phyloP scores from a whole-genome alignment of 441 rosid species.

The Sinapis alba region DNA sequence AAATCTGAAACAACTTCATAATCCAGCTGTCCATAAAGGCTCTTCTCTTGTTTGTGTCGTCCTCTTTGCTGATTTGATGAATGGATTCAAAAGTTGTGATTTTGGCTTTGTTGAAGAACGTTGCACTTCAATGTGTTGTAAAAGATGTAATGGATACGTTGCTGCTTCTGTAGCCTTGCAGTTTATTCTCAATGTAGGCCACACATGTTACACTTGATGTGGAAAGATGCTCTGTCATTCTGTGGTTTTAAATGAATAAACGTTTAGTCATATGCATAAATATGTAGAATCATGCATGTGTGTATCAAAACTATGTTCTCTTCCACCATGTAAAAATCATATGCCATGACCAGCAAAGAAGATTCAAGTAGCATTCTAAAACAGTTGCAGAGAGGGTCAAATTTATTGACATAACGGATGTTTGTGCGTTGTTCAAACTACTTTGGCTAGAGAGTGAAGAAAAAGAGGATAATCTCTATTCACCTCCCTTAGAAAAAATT shows the following conservation, averaged over 20 bases:
- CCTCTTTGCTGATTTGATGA: slow-evolving; percentile 6
- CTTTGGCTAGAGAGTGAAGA: background rate
- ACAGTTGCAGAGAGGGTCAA: background rate
- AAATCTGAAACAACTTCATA: slow-evolving; percentile 22
- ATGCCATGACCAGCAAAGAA: slow-evolving; percentile 1
- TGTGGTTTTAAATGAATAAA: slow-evolving; percentile 12
- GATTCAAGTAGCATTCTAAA: slow-evolving; percentile 10
- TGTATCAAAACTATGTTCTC: background rate
- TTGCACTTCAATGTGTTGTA: slow-evolving; percentile 27
- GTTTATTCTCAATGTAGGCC: slow-evolving; percentile 30
- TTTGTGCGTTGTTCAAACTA: background rate
- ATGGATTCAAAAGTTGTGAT: slow-evolving; percentile 26
- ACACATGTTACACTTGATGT: slow-evolving; percentile 27
- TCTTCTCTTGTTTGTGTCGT: slow-evolving; percentile 7
- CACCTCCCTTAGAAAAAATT: background rate
- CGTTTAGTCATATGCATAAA: background rate
- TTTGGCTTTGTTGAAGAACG: slow-evolving; percentile 27
- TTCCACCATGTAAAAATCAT: background rate
- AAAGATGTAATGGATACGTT: slow-evolving; percentile 32
- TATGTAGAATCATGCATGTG: background rate
- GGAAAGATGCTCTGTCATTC: slow-evolving; percentile 9
- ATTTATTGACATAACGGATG: background rate
- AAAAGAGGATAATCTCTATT: no score
- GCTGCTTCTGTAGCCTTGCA: slow-evolving; percentile 28
- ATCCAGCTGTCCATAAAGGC: background rate